These are phyloP conservation scores for Bipolaris oryzae DNA, from an alignment of 2,329 filamentous ascomycete species.

Conservation along the genomic window DNA sequence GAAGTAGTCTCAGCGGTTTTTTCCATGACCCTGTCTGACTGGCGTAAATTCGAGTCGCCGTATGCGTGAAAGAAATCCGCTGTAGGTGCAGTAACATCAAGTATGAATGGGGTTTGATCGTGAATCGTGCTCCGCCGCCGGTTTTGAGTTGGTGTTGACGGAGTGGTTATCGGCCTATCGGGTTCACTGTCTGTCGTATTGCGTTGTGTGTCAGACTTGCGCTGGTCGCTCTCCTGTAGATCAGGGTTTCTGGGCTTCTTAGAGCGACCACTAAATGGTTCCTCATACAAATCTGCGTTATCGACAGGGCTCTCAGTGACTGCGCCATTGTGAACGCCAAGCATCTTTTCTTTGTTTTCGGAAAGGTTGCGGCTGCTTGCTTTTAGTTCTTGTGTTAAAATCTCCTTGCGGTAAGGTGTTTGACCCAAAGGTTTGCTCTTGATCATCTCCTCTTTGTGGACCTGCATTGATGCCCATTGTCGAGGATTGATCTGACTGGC, in stretches of 20 bases:
- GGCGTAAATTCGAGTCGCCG: not conserved
- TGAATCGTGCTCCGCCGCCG: not conserved
- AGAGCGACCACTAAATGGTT: not conserved
- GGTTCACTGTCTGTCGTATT: not conserved
- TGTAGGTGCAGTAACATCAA: too few species aligned
- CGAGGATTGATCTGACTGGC: not conserved
- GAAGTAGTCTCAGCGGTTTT: not conserved
- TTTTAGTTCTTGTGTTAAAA: not conserved
- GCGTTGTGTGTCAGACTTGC: not conserved
- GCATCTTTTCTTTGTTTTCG: not conserved
- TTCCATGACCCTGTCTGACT: not conserved
- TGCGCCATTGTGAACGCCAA: not conserved
- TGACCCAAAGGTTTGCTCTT: constrained; percentile 2
- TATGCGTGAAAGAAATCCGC: not conserved
- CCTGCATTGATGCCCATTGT: constrained; percentile 3
- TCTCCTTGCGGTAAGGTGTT: not conserved
- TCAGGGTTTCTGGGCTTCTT: not conserved
- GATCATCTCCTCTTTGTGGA: constrained; percentile 1
- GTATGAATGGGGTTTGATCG: not conserved
- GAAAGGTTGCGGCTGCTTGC: too few species aligned
- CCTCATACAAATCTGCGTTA: not conserved
- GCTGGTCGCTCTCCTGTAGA: not conserved
- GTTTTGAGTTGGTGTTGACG: not conserved
- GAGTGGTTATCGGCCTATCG: not conserved
- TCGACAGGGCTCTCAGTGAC: not conserved